Conservation (phyloP, 2,329 filamentous ascomycete genomes). For the Colletotrichum sojae region DNA sequence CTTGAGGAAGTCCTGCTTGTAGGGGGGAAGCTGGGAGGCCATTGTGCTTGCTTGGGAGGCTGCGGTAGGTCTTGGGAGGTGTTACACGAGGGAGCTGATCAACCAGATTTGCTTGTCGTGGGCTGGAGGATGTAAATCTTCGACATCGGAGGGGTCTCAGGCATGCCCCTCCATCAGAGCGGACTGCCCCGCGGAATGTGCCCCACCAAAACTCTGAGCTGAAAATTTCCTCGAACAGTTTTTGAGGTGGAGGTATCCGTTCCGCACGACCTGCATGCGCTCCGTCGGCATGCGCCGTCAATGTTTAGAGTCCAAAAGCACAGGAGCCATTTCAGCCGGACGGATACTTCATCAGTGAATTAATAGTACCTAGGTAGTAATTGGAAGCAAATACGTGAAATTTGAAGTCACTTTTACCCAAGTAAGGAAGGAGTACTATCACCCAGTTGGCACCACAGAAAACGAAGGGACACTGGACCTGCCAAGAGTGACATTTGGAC, state of each 20-base stretch:
- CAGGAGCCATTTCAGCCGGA: background rate
- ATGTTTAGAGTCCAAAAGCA: background rate
- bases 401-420: background rate
- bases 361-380: no score
- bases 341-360: background rate
- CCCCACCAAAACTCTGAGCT: conserved; percentile 26
- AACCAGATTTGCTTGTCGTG: conserved; percentile 32
- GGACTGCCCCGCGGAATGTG: conserved; percentile 34
- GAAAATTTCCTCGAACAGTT: conserved; percentile 18
- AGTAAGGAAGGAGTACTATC: no score
- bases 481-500: conserved; percentile 13
- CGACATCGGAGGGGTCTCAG: conserved; percentile 6
- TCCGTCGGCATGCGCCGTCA: background rate
- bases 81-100: conserved; percentile 2
- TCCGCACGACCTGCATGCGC: conserved; percentile 2
- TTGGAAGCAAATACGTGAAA: no score
- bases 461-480: background rate
- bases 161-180: conserved; percentile 36
- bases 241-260: conserved; percentile 6
- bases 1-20: conserved; percentile 81
- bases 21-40: conserved; percentile 65
- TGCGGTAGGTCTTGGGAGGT: background rate
- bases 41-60: conserved; percentile 48
- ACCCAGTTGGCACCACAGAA: background rate
- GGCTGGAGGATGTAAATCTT: conserved; percentile 29